Evolutionary conservation across 2,329 filamentous ascomycete species (phyloP), one percentile per base, ranked within the genome.

Genomic region (Teratosphaeria pseudoeucalypti): DNA sequence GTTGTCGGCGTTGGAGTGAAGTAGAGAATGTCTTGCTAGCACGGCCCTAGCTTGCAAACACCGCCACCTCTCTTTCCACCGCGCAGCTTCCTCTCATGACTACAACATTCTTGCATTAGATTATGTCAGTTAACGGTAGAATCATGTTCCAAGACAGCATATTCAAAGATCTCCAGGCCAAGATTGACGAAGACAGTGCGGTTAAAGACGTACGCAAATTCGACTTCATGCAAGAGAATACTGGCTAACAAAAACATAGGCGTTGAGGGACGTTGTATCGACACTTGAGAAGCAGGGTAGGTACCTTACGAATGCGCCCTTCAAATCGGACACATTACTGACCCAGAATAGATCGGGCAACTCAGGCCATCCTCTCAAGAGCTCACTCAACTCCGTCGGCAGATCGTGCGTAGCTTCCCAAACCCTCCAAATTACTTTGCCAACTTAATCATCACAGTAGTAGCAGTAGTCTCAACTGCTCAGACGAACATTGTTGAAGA

Each of bases 151-250:
- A 76, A 27, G 73, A 76, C 2, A 75, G 75, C 9, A 70, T 97
- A 73, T 96, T 97, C 75, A 85, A 91, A 70, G 83, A 88, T 67
- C 85, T 99, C 62, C 92, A 96, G 76, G 79, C 82, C 61, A 92
- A 92, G 74, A 90, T 96, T 68, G 94, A 97, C 67, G 87, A 95
- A 74, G 94, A 97, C 72, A 82, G 84, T 9, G 80, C 82, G 58
- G 85, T 95, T 58, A 85, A 89, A 69, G 92, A 97, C 72, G 83
- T 85, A 19, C 14, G 60, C 55, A 9, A 11, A 11, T 34, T 26
- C 12, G 12, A 34, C 6, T 14, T 43, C 37, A 16, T 9, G 19
- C 34, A 14, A 43, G 10, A 54, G 39, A 56, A 34, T n/a, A 12
- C 64, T 12, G 55, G 64, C 64, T 63, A 66, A 62, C 56, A 23